Conservation (phyloP, 495 filamentous ascomycete species). For the Penicillium simplicissimum region DNA sequence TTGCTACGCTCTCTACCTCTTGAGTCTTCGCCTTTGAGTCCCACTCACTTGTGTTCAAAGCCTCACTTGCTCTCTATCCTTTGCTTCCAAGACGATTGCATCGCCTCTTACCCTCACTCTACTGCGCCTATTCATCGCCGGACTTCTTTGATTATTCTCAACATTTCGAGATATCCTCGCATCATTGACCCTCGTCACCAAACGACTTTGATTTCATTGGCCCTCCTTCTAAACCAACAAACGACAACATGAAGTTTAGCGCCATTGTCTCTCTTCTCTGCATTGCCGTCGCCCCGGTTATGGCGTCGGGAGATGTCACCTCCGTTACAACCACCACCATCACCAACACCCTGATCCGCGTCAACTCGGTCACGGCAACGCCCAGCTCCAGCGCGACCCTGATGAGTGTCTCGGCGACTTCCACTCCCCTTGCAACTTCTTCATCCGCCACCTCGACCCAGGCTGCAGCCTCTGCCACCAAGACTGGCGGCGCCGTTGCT, state of each 20-base stretch:
- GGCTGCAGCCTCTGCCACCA: constrained; percentile 26
- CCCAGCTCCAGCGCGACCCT: constrained; percentile 25
- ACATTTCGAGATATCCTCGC: neutral
- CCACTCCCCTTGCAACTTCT: constrained; percentile 22
- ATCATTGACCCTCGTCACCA: neutral
- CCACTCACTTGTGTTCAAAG: constrained; percentile 30
- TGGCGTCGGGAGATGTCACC: constrained; percentile 31
- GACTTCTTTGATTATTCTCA: constrained; percentile 8
- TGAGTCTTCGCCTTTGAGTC: constrained; percentile 19
- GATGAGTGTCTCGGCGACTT: constrained; percentile 22
- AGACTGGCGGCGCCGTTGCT: constrained; percentile 24
- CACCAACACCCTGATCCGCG: constrained; percentile 37
- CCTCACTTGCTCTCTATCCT: constrained; percentile 7
- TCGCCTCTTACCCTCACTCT: constrained; percentile 7
- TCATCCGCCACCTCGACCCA: constrained; percentile 21
- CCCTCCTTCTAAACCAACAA: constrained; percentile 8
- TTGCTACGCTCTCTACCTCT: constrained; percentile 27
- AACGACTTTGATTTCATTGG: neutral
- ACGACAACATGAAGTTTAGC: constrained; percentile 38
- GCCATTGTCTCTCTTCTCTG: constrained; percentile 39
- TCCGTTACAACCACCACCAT: constrained; percentile 35
- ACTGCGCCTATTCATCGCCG: constrained; percentile 6
- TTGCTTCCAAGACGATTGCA: constrained; percentile 10
- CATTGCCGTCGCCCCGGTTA: constrained; percentile 35
- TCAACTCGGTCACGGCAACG: constrained; percentile 32